Evolutionary conservation across 2,329 filamentous ascomycete species (phyloP), one percentile per base, ranked within the genome.

Genomic region (Hypomyces rosellus): DNA sequence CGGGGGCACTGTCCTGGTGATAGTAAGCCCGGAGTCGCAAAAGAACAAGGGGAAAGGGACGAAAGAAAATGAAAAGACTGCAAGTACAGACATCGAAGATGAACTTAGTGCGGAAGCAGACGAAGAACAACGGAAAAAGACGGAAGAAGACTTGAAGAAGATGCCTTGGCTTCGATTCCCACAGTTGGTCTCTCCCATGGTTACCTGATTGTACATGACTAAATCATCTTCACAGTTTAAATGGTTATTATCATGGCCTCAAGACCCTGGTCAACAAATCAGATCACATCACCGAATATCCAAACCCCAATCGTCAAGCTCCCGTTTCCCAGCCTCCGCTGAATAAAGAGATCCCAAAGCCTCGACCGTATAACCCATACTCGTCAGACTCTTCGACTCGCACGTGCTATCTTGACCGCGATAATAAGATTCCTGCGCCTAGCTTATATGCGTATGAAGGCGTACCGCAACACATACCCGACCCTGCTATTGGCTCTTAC

Each of bases 221-320:
- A 38, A 30, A 20, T 12, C 12, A 1, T 38, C 16, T 0, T 34
- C 33, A 6, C 55, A 95, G 92, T 59, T 82, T 96, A 49, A 82
- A 85, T 57, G 80, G 86, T 41, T 96, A 92, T 65, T 89, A 88
- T 66, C 83, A 86, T 38, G 90, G 90, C 5, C 75, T 96, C 49
- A 81, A 84, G 58, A 81, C 81, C 0, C 66, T 96, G 51, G 82
- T 90, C 2, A 71, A 78, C 22, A 74, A 80, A 44, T 69, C 74
- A 8, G 72, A 83, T 7, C 86, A 91, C 55, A 70, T 77, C 13
- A 80, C 88, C 0, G 89, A 95, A 64, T 95, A 89, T 59, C 89
- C 90, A 13, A 72, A 69, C 38, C 57, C 54, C 18, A 60, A 63
- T 9, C 63, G 59, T 20, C 58, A 59, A 47, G 69, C 55, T 43